Conservation (phyloP, 75 land plant genomes). For the Gnetum montanum region DNA sequence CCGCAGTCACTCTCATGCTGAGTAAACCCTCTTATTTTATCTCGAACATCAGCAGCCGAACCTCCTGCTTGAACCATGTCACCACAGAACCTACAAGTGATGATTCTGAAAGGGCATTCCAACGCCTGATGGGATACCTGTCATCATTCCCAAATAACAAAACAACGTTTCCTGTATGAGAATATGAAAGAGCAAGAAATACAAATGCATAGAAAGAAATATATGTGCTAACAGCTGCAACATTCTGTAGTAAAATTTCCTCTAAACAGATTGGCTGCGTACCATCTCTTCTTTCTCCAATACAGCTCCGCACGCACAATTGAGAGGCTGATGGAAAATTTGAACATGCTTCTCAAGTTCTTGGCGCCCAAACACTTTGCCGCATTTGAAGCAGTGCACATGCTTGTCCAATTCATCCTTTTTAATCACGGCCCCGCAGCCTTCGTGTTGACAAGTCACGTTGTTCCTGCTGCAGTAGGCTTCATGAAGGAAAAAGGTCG, state of each 20-base stretch:
- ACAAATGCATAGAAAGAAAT: background rate
- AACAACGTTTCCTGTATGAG: background rate
- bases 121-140: slow-evolving; percentile 86
- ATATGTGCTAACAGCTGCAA: background rate
- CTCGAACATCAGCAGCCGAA: slow-evolving; percentile 50
- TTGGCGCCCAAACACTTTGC: slow-evolving; percentile 45
- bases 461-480: slow-evolving; percentile 88
- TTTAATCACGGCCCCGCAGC: slow-evolving; percentile 78
- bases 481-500: slow-evolving; percentile 70
- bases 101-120: slow-evolving; percentile 59
- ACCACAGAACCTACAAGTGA: slow-evolving; percentile 84
- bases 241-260: slow-evolving; percentile 1
- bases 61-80: slow-evolving; percentile 92
- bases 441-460: slow-evolving; percentile 51
- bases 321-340: slow-evolving; percentile 83
- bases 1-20: slow-evolving; percentile 95
- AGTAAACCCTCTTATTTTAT: slow-evolving; percentile 57
- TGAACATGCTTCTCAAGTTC: slow-evolving; percentile 86
- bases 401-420: slow-evolving; percentile 64
- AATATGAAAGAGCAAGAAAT: background rate
- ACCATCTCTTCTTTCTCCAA: slow-evolving; percentile 93
- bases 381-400: slow-evolving; percentile 80
- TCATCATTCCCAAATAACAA: slow-evolving; percentile 1
- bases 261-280: no score
- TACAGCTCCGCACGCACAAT: slow-evolving; percentile 66